Evolutionary conservation across 2,329 filamentous ascomycete species (phyloP).

Genomic region (Clarireedia homoeocarpa): DNA sequence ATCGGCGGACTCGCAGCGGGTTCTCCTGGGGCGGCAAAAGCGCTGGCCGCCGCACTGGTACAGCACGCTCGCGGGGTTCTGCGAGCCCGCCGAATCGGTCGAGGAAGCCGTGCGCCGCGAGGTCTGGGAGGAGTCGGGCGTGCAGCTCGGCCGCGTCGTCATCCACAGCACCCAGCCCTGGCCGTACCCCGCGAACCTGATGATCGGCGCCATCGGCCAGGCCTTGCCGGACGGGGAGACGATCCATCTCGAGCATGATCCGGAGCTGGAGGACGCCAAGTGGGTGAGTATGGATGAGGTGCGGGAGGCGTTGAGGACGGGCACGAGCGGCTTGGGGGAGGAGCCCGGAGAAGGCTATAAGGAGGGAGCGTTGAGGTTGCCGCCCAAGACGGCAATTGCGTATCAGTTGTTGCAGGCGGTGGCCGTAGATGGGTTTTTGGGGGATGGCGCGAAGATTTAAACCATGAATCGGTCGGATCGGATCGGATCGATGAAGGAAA

Average conservation of each 20-base stretch:
- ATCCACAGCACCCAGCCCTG: conserved; percentile 81
- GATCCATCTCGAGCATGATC: conserved; percentile 79
- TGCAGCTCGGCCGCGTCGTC: conserved; percentile 67
- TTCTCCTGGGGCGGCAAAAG: conserved; percentile 74
- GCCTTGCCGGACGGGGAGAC: conserved; percentile 71
- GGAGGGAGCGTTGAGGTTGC: conserved; percentile 71
- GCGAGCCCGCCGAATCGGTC: conserved; percentile 77
- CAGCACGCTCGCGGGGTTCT: conserved; percentile 79
- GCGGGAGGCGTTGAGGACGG: conserved; percentile 59
- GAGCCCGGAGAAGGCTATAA: conserved; percentile 57
- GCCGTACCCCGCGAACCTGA: conserved; percentile 78
- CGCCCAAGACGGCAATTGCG: conserved; percentile 83
- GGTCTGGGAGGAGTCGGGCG: conserved; percentile 80
- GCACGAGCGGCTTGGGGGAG: conserved; percentile 61
- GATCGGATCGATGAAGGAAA: no score
- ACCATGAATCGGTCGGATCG: background rate
- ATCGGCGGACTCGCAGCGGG: conserved; percentile 60
- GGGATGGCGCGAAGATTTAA: conserved; percentile 24
- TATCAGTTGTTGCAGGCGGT: conserved; percentile 80
- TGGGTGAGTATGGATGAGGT: conserved; percentile 85
- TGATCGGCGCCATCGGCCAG: conserved; percentile 85
- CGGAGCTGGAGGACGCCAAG: conserved; percentile 80
- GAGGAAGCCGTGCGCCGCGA: conserved; percentile 79
- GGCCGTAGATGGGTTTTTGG: conserved; percentile 59
- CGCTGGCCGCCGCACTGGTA: conserved; percentile 82